phyloP scores from a whole-genome alignment of 805 yeast species.

The Torulaspora quercuum region DNA sequence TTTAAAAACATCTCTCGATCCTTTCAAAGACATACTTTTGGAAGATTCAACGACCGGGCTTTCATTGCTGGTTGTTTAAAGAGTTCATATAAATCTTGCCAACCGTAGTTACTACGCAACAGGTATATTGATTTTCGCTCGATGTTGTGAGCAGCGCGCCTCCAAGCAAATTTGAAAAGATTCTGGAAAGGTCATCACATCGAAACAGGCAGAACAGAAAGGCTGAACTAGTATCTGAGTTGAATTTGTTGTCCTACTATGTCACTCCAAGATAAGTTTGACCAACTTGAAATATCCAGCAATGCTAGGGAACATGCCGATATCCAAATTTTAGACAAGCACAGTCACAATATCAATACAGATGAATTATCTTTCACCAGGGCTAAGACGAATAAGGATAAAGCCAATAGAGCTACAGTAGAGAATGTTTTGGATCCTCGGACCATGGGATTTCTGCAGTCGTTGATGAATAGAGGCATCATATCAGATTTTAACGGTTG shows the following conservation, averaged over 20 bases:
- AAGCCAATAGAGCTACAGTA: conserved; percentile 92
- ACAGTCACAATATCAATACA: conserved; percentile 60
- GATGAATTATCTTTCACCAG: conserved; percentile 55
- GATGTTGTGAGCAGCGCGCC: too few species aligned
- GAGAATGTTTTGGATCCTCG: conserved; percentile 96
- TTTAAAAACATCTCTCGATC: neutral
- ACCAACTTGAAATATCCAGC: conserved; percentile 16
- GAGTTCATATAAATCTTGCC: too few species aligned
- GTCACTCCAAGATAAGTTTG: conserved; percentile 27
- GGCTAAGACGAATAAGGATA: conserved; percentile 66
- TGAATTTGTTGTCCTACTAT: too few species aligned
- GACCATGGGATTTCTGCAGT: conserved; percentile 77
- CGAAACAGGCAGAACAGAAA: neutral
- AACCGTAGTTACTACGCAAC: too few species aligned
- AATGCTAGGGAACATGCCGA: conserved; percentile 37
- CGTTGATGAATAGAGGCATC: conserved; percentile 77
- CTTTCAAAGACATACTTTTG: conserved; percentile 20
- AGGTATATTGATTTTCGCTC: too few species aligned
- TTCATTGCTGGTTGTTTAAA: too few species aligned
- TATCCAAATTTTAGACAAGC: conserved; percentile 54
- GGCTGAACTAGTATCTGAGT: too few species aligned
- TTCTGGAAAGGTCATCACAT: conserved; percentile 6
- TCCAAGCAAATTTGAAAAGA: neutral
- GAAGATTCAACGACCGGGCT: conserved; percentile 12
- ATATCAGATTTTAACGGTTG: conserved; percentile 89